A percentile compares a stretch with the other conserved stretches of the same genome.
Evolutionary conservation across 495 filamentous ascomycete genomes (phyloP).

Genomic region (Penicillium subrubescens): DNA sequence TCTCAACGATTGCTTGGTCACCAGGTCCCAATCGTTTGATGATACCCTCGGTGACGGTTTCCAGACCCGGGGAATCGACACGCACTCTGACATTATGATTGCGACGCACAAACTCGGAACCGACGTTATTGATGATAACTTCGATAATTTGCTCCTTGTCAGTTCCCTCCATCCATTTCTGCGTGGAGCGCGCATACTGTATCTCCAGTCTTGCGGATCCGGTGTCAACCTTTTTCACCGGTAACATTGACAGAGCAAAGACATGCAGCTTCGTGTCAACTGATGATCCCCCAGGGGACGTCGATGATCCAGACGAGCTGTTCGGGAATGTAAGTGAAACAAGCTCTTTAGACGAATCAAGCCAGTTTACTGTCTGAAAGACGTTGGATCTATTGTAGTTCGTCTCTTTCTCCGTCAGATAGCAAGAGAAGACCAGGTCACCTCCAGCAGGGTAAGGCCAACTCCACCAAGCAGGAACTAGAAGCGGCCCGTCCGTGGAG

Average conservation of each 20-base stretch:
- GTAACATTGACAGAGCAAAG: slow-evolving; percentile 29
- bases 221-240: background rate
- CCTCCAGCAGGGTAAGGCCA: slow-evolving; percentile 54
- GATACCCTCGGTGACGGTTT: slow-evolving; percentile 37
- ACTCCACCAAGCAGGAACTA: slow-evolving; percentile 49
- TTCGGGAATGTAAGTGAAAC: slow-evolving; percentile 42
- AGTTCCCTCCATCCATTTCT: slow-evolving; percentile 48
- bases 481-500: slow-evolving; percentile 40
- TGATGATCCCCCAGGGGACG: slow-evolving; percentile 21
- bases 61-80: slow-evolving; percentile 38
- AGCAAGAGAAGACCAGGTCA: slow-evolving; percentile 52
- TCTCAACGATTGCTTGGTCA: slow-evolving; percentile 50
- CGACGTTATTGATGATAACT: slow-evolving; percentile 53
- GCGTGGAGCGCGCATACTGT: slow-evolving; percentile 55
- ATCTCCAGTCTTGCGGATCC: slow-evolving; percentile 26
- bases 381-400: slow-evolving; percentile 55
- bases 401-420: slow-evolving; percentile 43
- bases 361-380: slow-evolving; percentile 49
- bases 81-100: slow-evolving; percentile 40
- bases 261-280: slow-evolving; percentile 27
- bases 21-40: slow-evolving; percentile 55
- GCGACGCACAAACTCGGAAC: slow-evolving; percentile 39
- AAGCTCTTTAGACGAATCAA: slow-evolving; percentile 50
- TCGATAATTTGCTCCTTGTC: slow-evolving; percentile 55
- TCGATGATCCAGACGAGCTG: slow-evolving; percentile 18